Percentiles rank a stretch among this genome's conserved stretches.
phyloP scores from a whole-genome alignment of 2,329 filamentous ascomycete genomes.

The Aspergillus jensenii region DNA sequence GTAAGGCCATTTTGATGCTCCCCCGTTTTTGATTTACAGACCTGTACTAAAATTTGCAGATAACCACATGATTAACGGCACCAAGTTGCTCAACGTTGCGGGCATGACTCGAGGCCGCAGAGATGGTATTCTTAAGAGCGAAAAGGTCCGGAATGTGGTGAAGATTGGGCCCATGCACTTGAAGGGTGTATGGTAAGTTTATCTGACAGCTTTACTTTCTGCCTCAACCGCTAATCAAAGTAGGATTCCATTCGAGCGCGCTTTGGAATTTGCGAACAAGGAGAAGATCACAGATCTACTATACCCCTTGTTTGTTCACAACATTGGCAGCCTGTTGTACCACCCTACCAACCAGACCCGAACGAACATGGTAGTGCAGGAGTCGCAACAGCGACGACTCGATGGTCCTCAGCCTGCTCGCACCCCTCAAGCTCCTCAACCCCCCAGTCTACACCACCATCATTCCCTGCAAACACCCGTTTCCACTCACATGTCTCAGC shows the following conservation, averaged over 20 bases:
- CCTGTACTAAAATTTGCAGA: conserved; percentile 52
- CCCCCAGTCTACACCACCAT: conserved; percentile 61
- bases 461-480: conserved; percentile 65
- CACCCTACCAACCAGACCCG: conserved; percentile 80
- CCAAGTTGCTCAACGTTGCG: conserved; percentile 93
- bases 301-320: conserved; percentile 96
- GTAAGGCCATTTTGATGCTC: conserved; percentile 48
- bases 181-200: conserved; percentile 88
- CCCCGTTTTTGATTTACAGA: conserved; percentile 1
- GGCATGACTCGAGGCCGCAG: conserved; percentile 95
- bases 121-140: conserved; percentile 96
- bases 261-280: conserved; percentile 98
- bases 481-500: conserved; percentile 63
- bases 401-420: conserved; percentile 50
- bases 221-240: conserved; percentile 13
- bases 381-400: conserved; percentile 72
- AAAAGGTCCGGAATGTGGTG: conserved; percentile 93
- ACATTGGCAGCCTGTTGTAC: conserved; percentile 90
- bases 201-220: background rate
- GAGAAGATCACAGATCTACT: conserved; percentile 96
- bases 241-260: conserved; percentile 97
- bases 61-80: conserved; percentile 99
- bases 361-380: conserved; percentile 83
- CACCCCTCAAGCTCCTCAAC: conserved; percentile 67
- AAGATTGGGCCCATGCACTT: conserved; percentile 99